Evolutionary conservation across 768 basidiomycete species (phyloP).

Genomic region (Kwoniella dejecticola): DNA sequence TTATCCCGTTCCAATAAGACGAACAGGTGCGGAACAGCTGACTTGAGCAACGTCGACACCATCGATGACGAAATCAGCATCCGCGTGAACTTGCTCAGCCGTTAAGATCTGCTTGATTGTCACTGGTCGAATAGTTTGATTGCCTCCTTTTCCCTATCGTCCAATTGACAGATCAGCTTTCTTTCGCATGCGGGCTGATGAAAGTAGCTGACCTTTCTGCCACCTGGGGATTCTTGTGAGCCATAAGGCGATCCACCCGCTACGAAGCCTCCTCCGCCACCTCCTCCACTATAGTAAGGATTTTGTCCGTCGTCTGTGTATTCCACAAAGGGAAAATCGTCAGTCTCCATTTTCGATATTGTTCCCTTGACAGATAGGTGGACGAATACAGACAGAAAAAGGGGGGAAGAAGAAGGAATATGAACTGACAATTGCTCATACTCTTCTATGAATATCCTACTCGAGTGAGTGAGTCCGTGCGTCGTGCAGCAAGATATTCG

Average conservation of each 20-base stretch:
- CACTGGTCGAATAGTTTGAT: conserved; percentile 67
- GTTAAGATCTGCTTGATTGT: conserved; percentile 73
- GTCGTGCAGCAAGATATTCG: not conserved
- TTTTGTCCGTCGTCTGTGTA: conserved; percentile 37
- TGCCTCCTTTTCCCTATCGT: conserved; percentile 36
- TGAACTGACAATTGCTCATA: conserved; percentile 21
- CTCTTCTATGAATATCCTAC: not conserved
- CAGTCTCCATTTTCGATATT: not conserved
- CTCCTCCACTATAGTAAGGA: conserved; percentile 44
- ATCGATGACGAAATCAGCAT: conserved; percentile 85
- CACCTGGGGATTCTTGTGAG: conserved; percentile 43
- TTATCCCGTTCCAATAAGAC: not conserved
- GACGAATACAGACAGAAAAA: too few species aligned
- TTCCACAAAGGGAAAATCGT: conserved; percentile 1
- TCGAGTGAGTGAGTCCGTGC: not conserved
- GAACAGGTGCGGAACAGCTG: conserved; percentile 24
- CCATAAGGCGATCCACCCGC: conserved; percentile 43
- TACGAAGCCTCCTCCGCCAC: conserved; percentile 44
- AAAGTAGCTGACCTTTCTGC: conserved; percentile 33
- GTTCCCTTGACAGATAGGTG: too few species aligned
- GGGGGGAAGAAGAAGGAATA: not conserved
- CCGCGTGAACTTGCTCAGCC: conserved; percentile 80
- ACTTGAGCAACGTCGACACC: conserved; percentile 80
- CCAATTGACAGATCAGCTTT: not conserved
- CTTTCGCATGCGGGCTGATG: not conserved